Base-by-base conservation (phyloP, 2,329 filamentous ascomycete species). In the Exophiala alcalophila region DNA sequence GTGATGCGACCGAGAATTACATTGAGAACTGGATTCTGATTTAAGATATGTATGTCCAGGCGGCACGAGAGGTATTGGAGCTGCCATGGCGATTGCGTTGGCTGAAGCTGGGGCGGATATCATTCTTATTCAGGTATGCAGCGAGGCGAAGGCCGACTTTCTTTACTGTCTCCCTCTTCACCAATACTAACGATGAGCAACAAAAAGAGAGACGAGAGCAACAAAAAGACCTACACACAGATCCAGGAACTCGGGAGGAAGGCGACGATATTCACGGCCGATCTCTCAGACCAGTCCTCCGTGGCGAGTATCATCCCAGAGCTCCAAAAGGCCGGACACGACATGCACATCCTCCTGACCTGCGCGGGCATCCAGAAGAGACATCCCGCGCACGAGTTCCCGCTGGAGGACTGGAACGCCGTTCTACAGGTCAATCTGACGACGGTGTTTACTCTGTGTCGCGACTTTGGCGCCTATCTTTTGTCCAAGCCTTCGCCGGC, bases 371-470 rank as follows among this genome's bases (percentile, higher is more conserved):
- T 94, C 60, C 89, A 94, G 65, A 76, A 81, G 50, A 76, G 88
- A 10, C 84, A 92, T 63, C 79, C 85, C 0, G 80, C 83, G 29
- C 79, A 88, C 56, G 65, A 76, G 46, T 94, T 94, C 60, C 86
- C 86, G 0, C 78, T 84, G 60, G 67, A 71, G 30, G 86, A 92
- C 68, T 94, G 87, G 76, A 76, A 84, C 59, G 78, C 84, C 58
- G 84, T 95, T 20, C 70, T 95, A 28, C 86, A 94, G 70, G 84
- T 94, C 35, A 96, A 96, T 67, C 78, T 94, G 31, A 84, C 77
- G 59, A 76, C 84, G 29, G 86, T 92, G 40, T 95, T 94, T 68
- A 79, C 80, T 1, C 73, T 94, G 41, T 78, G 80, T 66, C 81
- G 87, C 47, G 86, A 90, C 62, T 75, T 87, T 11, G 86, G 86